Evolutionary conservation across 73 alveolate species (phyloP), one percentile per base, ranked within the genome.

Genomic region (Paramecium sexaurelia): DNA sequence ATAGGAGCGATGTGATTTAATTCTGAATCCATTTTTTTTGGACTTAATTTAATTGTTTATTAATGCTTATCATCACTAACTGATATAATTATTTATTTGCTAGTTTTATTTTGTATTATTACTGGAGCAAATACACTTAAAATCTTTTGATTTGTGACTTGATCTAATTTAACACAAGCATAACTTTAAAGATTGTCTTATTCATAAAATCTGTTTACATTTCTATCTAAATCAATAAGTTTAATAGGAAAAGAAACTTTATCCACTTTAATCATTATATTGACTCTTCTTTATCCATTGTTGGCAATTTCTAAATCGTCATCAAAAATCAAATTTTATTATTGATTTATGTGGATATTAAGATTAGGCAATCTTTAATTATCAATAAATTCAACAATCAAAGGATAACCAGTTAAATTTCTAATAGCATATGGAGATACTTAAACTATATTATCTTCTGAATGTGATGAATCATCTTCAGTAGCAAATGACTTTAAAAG

Each of bases 391-490:
- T 71, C 86, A 3, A 86, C 37, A 20, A 22, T 56, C 6, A 86
- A 33, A 17, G 68, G 55, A 15, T 68, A 61, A 0, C 93, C 93
- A 13, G 73, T 86, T 37, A 61, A 55, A 56, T 86, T 86, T 33
- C 93, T 61, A 5, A 86, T 71, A 5, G 93, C 87, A 86, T 86
- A 86, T 1, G 93, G 93, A 17, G 93, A 86, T 19, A 29, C 84
- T n/a, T 56, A 55, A 39, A 61, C 33, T 6, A 86, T 4, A 19
- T 10, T 39, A 7, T 86, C 93, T 0, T 33, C 73, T 5, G 26
- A 43, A 13, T 27, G 35, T 1, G 55, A 1, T 22, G 45, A 45
- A 7, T 84, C 36, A 5, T 43, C 29, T 43, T 69, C 47, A 1
- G 17, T 5, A 35, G 43, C 43, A 1, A 41, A 11, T 40, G 11